phyloP scores from a whole-genome alignment of 1,284 basidiomycete genomes.

The Rhodotorula mucilaginosa region DNA sequence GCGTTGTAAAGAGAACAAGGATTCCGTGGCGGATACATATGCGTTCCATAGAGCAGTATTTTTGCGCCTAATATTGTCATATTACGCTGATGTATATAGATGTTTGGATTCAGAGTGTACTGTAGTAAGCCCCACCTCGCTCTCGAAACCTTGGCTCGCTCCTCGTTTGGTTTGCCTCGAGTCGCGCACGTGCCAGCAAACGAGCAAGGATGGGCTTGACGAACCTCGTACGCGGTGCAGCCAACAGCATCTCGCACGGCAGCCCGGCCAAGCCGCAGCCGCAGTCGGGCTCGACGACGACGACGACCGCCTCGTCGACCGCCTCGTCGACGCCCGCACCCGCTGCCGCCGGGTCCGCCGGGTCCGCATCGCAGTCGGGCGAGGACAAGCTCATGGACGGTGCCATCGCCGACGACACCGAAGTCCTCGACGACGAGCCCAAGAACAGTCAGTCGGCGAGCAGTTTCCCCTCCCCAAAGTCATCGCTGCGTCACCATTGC shows the following conservation, averaged over 20 bases:
- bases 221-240: constrained; percentile 4
- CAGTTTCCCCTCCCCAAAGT: not conserved
- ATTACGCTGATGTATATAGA: too few relatives aligned
- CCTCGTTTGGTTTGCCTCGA: too few relatives aligned
- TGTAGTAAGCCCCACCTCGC: too few relatives aligned
- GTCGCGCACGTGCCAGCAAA: too few relatives aligned
- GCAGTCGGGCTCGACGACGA: not conserved
- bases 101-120: too few relatives aligned
- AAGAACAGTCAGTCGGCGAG: constrained; percentile 44
- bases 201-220: constrained; percentile 1
- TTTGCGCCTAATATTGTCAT: too few relatives aligned
- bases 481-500: not conserved
- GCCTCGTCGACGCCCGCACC: not conserved
- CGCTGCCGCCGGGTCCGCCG: not conserved
- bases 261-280: not conserved
- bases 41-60: too few relatives aligned
- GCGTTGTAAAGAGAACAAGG: not conserved
- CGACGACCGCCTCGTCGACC: not conserved
- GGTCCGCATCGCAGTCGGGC: not conserved
- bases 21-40: not conserved
- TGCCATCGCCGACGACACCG: constrained; percentile 34
- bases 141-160: not conserved
- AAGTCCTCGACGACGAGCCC: constrained; percentile 50
- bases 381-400: constrained; percentile 34
- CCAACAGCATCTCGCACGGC: constrained; percentile 1